Evolutionary conservation across 2,329 filamentous ascomycete genomes (phyloP).

Genomic region (Phialemoniopsis sp.): DNA sequence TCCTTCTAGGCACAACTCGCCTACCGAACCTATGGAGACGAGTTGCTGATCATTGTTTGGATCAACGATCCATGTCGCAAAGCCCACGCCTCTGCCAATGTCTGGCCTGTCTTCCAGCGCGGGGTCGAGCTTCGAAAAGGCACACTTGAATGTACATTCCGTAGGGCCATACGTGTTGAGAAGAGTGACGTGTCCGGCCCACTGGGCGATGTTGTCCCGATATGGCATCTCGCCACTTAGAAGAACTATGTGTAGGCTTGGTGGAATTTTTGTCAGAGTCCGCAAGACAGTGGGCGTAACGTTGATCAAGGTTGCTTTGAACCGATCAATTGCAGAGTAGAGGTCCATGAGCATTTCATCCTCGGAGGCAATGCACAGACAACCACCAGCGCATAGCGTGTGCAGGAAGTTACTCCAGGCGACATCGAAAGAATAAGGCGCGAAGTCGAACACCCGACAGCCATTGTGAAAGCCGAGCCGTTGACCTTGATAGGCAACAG

Average conservation of each 20-base stretch:
- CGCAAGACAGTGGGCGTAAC: too few species aligned
- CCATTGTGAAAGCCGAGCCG: too few species aligned
- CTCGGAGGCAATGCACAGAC: too few species aligned
- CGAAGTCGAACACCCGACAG: too few species aligned
- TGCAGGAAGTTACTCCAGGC: too few species aligned
- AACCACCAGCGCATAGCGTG: too few species aligned
- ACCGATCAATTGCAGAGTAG: too few species aligned
- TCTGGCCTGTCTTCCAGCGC: not conserved
- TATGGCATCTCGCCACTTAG: constrained; percentile 1
- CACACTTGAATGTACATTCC: constrained; percentile 1
- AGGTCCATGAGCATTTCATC: too few species aligned
- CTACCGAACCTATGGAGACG: constrained; percentile 21
- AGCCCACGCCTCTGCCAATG: not conserved
- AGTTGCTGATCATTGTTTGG: constrained; percentile 4
- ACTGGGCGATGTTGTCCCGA: not conserved
- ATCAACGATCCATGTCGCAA: not conserved
- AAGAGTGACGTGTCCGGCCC: not conserved
- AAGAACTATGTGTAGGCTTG: not conserved
- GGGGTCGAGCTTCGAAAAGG: not conserved
- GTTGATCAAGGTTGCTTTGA: too few species aligned
- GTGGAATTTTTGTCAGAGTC: not conserved
- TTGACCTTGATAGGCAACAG: too few species aligned
- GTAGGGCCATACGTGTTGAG: constrained; percentile 1
- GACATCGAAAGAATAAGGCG: too few species aligned
- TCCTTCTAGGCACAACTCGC: constrained; percentile 32